These are phyloP conservation scores for Evansstolkia leycettana DNA, from an alignment of 495 filamentous ascomycete species.

Conservation along the genomic window DNA sequence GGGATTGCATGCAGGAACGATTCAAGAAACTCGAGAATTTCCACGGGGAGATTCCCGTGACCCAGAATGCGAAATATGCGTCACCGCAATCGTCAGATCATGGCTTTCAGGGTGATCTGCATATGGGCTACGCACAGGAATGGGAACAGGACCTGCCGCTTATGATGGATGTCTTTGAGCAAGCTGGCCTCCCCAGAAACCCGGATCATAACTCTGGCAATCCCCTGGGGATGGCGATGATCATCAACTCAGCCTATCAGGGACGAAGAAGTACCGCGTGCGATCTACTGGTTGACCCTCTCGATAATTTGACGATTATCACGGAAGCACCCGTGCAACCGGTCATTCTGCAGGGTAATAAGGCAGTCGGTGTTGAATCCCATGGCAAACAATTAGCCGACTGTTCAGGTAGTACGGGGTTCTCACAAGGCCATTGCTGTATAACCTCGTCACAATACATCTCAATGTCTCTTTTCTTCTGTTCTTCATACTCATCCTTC, in stretches of 20 bases:
- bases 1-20: constrained; percentile 32
- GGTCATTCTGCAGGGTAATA: constrained; percentile 38
- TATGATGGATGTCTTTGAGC: constrained; percentile 28
- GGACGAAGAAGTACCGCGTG: constrained; percentile 39
- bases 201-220: constrained; percentile 48
- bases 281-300: constrained; percentile 31
- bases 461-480: not conserved
- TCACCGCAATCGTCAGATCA: constrained; percentile 25
- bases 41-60: constrained; percentile 22
- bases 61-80: constrained; percentile 24
- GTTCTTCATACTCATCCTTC: not conserved
- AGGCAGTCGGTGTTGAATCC: constrained; percentile 36
- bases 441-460: not conserved
- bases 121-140: constrained; percentile 31
- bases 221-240: constrained; percentile 42
- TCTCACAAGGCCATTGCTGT: no score
- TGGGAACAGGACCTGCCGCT: constrained; percentile 38
- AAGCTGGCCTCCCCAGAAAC: constrained; percentile 36
- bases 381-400: constrained; percentile 12
- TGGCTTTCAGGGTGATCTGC: constrained; percentile 34
- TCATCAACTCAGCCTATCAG: constrained; percentile 31
- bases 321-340: constrained; percentile 36
- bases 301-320: constrained; percentile 39
- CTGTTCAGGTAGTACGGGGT: no score
- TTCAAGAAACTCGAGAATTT: constrained; percentile 44